These are phyloP conservation scores for Proliferodiscus dingleyae DNA, from an alignment of 2,329 filamentous ascomycete genomes.

Conservation along the genomic window DNA sequence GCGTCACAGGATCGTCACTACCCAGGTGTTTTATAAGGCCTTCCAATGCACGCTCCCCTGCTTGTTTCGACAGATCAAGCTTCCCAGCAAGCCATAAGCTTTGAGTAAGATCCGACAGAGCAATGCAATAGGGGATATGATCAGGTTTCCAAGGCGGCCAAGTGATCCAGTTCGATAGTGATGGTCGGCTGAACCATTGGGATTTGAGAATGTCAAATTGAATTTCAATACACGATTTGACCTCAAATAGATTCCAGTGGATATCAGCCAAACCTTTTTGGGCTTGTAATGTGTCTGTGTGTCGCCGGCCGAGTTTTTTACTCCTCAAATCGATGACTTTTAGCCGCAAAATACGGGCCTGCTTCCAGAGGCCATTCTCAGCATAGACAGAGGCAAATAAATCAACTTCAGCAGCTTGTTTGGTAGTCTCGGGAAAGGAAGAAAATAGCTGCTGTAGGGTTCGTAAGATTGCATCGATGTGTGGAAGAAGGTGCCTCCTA, in stretches of 20 bases:
- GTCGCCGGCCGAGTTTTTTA: slow-evolving; percentile 6
- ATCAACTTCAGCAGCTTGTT: slow-evolving; percentile 19
- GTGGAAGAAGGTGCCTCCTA: slow-evolving; percentile 18
- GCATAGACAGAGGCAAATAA: slow-evolving; percentile 27
- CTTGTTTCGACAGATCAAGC: slow-evolving; percentile 8
- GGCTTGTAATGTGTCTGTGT: not conserved
- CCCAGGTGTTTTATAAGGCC: slow-evolving; percentile 15
- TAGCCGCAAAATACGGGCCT: slow-evolving; percentile 18
- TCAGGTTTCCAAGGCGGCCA: slow-evolving; percentile 21
- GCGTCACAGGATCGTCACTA: slow-evolving; percentile 24
- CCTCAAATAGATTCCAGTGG: slow-evolving; percentile 10
- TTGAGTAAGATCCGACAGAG: slow-evolving; percentile 15
- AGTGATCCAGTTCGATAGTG: not conserved
- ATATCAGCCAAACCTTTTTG: slow-evolving; percentile 1
- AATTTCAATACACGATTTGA: not conserved
- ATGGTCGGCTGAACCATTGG: not conserved
- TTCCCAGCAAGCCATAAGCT: slow-evolving; percentile 18
- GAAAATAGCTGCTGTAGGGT: not conserved
- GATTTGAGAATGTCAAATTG: slow-evolving; percentile 4
- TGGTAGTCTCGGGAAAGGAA: slow-evolving; percentile 10
- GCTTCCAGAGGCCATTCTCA: slow-evolving; percentile 27
- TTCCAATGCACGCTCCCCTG: slow-evolving; percentile 10
- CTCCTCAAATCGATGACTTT: slow-evolving; percentile 7
- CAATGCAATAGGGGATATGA: slow-evolving; percentile 14
- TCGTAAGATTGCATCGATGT: slow-evolving; percentile 7